phyloP scores from a whole-genome alignment of 768 basidiomycete species.

The Boletus insuetus region DNA sequence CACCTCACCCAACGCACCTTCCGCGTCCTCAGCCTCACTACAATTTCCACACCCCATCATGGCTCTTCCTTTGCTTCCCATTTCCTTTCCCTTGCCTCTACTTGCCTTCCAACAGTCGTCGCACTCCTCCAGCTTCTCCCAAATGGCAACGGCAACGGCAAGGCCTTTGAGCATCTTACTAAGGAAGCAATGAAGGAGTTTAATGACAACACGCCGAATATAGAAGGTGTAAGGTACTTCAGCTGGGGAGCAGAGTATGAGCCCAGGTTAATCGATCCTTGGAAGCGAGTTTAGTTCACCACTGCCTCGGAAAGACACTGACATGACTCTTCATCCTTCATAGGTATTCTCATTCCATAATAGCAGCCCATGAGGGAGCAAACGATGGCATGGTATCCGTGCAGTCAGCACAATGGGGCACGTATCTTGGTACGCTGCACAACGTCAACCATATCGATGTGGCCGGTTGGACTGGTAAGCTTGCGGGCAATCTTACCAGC shows the following conservation, averaged over 20 bases:
- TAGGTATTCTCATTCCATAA: slow-evolving; percentile 73
- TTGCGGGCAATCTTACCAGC: slow-evolving; percentile 26
- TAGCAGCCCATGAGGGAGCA: slow-evolving; percentile 82
- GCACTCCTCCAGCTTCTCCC: slow-evolving; percentile 82
- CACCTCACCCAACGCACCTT: slow-evolving; percentile 77
- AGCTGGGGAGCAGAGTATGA: slow-evolving; percentile 94
- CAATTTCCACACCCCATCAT: slow-evolving; percentile 92
- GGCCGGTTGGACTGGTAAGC: slow-evolving; percentile 77
- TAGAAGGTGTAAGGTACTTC: slow-evolving; percentile 79
- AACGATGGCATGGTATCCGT: slow-evolving; percentile 95
- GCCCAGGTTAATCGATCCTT: slow-evolving; percentile 89
- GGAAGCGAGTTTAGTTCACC: slow-evolving; percentile 46
- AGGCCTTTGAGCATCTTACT: slow-evolving; percentile 88
- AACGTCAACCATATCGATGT: slow-evolving; percentile 91
- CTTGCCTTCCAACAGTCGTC: slow-evolving; percentile 68
- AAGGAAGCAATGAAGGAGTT: slow-evolving; percentile 83
- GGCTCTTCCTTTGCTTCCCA: slow-evolving; percentile 94
- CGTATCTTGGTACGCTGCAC: slow-evolving; percentile 90
- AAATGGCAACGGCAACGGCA: slow-evolving; percentile 92
- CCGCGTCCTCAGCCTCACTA: slow-evolving; percentile 82
- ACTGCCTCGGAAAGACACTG: neutral
- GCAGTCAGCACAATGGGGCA: slow-evolving; percentile 89
- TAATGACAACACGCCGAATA: slow-evolving; percentile 83
- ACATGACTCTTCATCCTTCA: neutral
- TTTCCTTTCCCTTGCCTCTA: slow-evolving; percentile 70